A percentile compares a stretch with the other conserved stretches of the same genome.
phyloP scores from a whole-genome alignment of 225 moss, liverwort and hornwort genomes.

The Physcomitrium patens region DNA sequence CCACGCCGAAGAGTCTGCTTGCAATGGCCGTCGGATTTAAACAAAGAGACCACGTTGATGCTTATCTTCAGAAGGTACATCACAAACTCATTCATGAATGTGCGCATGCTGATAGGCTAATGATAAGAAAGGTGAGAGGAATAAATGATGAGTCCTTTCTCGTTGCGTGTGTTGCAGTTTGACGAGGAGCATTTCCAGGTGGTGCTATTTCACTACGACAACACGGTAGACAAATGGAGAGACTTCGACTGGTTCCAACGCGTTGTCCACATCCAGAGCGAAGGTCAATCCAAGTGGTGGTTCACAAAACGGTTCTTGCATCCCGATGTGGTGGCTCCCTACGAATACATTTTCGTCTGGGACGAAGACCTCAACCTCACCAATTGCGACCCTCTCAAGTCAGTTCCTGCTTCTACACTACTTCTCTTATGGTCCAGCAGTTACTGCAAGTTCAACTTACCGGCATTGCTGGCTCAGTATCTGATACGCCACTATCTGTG shows the following conservation, averaged over 20 bases:
- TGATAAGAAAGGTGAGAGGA: neutral
- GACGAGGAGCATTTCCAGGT: constrained; percentile 18
- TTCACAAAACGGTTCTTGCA: constrained; percentile 34
- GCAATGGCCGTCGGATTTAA: constrained; percentile 29
- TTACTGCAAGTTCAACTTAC: neutral
- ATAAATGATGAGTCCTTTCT: neutral
- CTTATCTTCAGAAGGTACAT: constrained; percentile 26
- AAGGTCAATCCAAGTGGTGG: constrained; percentile 37
- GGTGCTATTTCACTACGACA: constrained; percentile 34
- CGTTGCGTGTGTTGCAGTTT: constrained; percentile 24
- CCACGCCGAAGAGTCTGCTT: constrained; percentile 23
- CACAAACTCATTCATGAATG: neutral
- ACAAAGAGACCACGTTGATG: constrained; percentile 19
- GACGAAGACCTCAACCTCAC: constrained; percentile 31
- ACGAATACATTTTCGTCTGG: constrained; percentile 33
- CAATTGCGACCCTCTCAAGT: constrained; percentile 30
- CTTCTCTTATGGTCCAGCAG: neutral
- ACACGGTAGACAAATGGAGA: constrained; percentile 26
- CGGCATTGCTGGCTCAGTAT: neutral
- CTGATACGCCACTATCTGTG: neutral
- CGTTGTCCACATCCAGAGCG: constrained; percentile 29
- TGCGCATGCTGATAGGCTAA: neutral
- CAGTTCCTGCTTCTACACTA: neutral
- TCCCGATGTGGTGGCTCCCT: constrained; percentile 23
- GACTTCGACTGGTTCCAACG: constrained; percentile 28